These are phyloP conservation scores for Globisporangium nagaii DNA, from an alignment of 352 stramenopile genomes.

Conservation along the genomic window DNA sequence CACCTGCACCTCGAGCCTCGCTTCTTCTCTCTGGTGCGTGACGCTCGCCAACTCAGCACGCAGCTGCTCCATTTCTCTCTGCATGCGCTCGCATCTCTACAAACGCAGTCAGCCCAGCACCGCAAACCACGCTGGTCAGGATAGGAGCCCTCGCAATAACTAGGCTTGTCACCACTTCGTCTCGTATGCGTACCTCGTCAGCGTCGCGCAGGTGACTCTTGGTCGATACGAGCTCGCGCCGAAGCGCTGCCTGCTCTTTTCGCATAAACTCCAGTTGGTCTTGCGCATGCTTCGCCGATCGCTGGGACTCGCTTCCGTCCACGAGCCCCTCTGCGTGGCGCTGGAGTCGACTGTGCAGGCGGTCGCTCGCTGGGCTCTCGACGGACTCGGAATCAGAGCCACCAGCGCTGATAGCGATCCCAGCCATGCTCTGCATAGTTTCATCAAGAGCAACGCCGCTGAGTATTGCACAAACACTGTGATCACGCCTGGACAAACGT, in stretches of 20 bases:
- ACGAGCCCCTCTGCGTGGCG: constrained; percentile 22
- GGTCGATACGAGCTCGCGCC: constrained; percentile 32
- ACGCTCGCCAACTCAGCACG: constrained; percentile 26
- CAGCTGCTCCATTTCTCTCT: constrained; percentile 25
- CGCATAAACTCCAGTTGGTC: constrained; percentile 63
- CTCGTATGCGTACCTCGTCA: constrained; percentile 33
- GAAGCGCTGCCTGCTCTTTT: constrained; percentile 46
- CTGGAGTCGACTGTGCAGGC: constrained; percentile 20
- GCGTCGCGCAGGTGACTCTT: constrained; percentile 44
- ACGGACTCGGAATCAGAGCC: not conserved
- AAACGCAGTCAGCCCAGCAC: not conserved
- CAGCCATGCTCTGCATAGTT: not conserved
- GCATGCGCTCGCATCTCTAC: constrained; percentile 18
- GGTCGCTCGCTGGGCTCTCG: not conserved
- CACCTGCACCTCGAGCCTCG: constrained; percentile 46
- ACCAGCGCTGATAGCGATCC: not conserved
- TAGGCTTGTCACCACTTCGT: not conserved
- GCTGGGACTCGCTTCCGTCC: constrained; percentile 21
- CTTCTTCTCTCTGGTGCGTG: constrained; percentile 44
- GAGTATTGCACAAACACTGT: too few relatives aligned
- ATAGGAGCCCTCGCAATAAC: not conserved
- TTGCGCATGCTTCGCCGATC: constrained; percentile 39
- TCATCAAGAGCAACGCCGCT: not conserved
- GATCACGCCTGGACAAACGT: not conserved
- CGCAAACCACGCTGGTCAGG: not conserved